phyloP scores from a whole-genome alignment of 2,329 filamentous ascomycete genomes.

The Ophiobolus disseminans region DNA sequence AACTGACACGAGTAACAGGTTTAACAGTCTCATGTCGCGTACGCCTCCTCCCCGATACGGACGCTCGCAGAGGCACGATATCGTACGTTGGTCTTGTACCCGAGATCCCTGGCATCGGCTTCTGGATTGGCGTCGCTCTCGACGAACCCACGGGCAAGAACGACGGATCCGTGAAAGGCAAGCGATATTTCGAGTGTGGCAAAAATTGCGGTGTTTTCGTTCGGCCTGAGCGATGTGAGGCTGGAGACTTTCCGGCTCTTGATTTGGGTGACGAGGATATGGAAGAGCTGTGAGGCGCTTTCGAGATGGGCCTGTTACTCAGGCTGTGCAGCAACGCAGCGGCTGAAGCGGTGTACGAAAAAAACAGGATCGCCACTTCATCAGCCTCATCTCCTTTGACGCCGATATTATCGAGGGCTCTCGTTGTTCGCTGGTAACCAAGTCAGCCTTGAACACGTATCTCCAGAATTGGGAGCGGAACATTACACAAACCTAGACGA shows the following conservation, averaged over 20 bases:
- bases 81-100: conserved; percentile 76
- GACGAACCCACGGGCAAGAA: conserved; percentile 86
- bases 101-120: conserved; percentile 70
- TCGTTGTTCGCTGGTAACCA: too few relatives aligned
- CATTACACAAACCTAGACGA: too few relatives aligned
- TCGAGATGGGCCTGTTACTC: not conserved
- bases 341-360: not conserved
- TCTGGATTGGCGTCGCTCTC: conserved; percentile 75
- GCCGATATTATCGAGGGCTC: too few relatives aligned
- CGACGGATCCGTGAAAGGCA: conserved; percentile 73
- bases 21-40: conserved; percentile 37
- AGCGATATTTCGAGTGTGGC: conserved; percentile 73
- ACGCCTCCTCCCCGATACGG: conserved; percentile 64
- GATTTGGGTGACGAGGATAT: conserved; percentile 67
- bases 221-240: conserved; percentile 77
- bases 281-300: conserved; percentile 58
- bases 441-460: too few relatives aligned
- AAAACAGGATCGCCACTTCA: too few relatives aligned
- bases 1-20: conserved; percentile 24
- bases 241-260: conserved; percentile 71
- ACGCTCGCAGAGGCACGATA: conserved; percentile 72
- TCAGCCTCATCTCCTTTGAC: too few relatives aligned
- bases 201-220: conserved; percentile 81
- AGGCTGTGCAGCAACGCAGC: not conserved
- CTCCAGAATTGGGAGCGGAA: too few relatives aligned